Conservation (phyloP, 106 monocot species). For the Dioscorea dumetorum region DNA sequence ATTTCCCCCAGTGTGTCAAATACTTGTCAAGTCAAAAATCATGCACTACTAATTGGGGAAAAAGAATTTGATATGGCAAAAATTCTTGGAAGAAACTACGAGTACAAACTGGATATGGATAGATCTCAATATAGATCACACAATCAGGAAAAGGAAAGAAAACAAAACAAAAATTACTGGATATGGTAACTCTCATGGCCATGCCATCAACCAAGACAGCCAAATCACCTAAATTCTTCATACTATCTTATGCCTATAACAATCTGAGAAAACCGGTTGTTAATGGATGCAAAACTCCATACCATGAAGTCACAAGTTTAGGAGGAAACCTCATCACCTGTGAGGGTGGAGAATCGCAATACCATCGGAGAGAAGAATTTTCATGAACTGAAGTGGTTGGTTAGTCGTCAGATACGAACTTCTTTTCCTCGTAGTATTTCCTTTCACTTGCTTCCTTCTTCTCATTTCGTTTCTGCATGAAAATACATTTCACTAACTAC, state of each 20-base stretch:
- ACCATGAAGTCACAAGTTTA: neutral
- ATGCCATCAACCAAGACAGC: no score
- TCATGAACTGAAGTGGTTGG: neutral
- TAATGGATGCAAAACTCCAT: neutral
- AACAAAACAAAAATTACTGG: no score
- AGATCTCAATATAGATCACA: no score
- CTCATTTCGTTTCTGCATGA: slow-evolving; percentile 67
- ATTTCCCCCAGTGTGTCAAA: no score
- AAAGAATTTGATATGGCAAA: no score
- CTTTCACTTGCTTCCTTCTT: slow-evolving; percentile 77
- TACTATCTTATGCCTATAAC: neutral
- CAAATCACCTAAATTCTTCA: no score
- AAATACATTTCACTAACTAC: neutral
- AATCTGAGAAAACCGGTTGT: neutral
- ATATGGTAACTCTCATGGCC: no score
- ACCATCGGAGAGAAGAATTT: neutral
- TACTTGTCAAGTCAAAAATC: no score
- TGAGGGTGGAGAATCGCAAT: neutral
- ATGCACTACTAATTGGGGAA: no score
- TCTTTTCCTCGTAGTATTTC: slow-evolving; percentile 61
- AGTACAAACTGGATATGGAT: no score
- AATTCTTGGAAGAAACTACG: no score
- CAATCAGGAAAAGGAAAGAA: no score
- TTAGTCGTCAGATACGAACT: slow-evolving; percentile 45
- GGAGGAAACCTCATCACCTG: neutral